Conservation (phyloP, 768 basidiomycete species). For the Austroboletus eburneus region DNA sequence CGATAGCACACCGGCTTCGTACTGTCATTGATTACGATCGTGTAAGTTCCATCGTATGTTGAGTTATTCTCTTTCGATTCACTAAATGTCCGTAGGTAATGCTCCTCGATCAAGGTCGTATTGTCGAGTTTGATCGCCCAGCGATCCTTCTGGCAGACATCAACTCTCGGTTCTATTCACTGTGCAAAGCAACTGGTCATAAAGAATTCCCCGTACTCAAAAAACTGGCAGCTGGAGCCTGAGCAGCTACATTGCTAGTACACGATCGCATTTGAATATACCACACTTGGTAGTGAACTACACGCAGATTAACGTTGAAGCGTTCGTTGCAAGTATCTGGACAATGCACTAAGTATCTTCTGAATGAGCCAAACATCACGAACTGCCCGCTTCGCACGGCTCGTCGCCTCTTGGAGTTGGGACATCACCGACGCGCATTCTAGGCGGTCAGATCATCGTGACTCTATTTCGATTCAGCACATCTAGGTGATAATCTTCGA, state of each 20-base stretch:
- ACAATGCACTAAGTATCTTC: no score
- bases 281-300: neutral
- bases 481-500: no score
- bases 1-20: slow-evolving; percentile 75
- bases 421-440: no score
- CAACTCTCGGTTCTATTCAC: slow-evolving; percentile 56
- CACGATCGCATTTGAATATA: neutral
- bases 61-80: slow-evolving; percentile 6
- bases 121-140: slow-evolving; percentile 74
- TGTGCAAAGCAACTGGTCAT: slow-evolving; percentile 73
- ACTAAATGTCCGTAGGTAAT: slow-evolving; percentile 47
- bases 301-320: no score
- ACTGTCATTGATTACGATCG: slow-evolving; percentile 84
- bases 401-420: no score
- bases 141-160: slow-evolving; percentile 50
- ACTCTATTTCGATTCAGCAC: no score
- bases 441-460: no score
- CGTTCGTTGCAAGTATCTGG: no score
- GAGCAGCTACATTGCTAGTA: no score
- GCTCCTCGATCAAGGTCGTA: slow-evolving; percentile 73
- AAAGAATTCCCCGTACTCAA: slow-evolving; percentile 66
- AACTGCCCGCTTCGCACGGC: no score
- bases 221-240: slow-evolving; percentile 2
- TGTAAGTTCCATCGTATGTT: slow-evolving; percentile 38
- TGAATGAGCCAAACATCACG: no score